phyloP scores from a whole-genome alignment of 768 basidiomycete species.

The Leucosporidium scottii region DNA sequence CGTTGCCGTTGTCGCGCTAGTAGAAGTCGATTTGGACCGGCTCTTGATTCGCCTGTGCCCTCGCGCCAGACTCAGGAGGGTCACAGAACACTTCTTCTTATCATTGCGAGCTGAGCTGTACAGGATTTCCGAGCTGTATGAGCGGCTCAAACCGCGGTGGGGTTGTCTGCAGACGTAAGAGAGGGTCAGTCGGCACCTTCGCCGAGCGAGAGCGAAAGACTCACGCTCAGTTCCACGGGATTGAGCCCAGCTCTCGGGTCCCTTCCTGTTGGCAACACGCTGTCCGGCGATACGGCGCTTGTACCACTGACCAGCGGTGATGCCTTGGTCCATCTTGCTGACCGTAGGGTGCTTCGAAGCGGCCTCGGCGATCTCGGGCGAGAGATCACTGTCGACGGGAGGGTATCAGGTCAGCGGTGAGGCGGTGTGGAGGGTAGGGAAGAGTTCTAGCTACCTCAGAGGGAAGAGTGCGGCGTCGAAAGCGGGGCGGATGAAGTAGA shows the following conservation, averaged over 20 bases:
- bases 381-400: neutral
- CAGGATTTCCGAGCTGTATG: too few relatives aligned
- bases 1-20: too few relatives aligned
- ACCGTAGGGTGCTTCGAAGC: neutral
- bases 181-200: neutral
- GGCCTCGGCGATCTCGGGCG: neutral
- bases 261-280: constrained; percentile 25
- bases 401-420: too few relatives aligned
- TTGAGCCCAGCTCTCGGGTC: constrained; percentile 22
- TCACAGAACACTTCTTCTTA: too few relatives aligned
- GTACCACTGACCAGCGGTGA: constrained; percentile 25
- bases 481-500: constrained; percentile 28
- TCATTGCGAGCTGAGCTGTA: too few relatives aligned
- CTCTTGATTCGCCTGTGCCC: too few relatives aligned
- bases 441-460: neutral
- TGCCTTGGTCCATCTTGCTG: neutral
- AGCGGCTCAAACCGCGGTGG: neutral
- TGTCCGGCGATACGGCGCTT: constrained; percentile 7
- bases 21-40: too few relatives aligned
- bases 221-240: constrained; percentile 27
- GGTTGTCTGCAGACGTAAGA: neutral
- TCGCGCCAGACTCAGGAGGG: too few relatives aligned
- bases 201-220: neutral
- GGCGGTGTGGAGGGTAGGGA: too few relatives aligned
- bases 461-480: constrained; percentile 18